Evolutionary conservation across 2,329 filamentous ascomycete genomes (phyloP).

Genomic region (Ophiostoma himal-ulmi): DNA sequence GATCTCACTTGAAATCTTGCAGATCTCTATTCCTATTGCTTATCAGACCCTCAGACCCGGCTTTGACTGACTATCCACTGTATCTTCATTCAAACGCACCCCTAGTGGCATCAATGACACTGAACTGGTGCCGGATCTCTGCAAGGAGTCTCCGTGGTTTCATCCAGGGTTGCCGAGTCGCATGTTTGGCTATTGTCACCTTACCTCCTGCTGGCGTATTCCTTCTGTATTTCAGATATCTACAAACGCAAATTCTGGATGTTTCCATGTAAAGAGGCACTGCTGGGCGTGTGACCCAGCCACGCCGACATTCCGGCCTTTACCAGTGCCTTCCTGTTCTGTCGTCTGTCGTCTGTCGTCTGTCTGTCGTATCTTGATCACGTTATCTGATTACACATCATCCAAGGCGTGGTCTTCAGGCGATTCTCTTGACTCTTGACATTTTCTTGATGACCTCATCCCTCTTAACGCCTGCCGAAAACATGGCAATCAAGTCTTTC

Average conservation of each 20-base stretch:
- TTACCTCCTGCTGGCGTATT: not conserved
- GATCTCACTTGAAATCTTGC: not conserved
- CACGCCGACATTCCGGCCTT: not conserved
- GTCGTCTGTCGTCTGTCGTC: not conserved
- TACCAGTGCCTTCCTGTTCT: not conserved
- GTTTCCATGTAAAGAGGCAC: not conserved
- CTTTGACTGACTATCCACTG: not conserved
- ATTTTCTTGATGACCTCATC: too few relatives aligned
- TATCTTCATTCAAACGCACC: not conserved
- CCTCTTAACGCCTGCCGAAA: not conserved
- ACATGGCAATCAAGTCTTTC: too few relatives aligned
- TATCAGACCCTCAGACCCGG: not conserved
- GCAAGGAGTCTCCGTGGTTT: conserved; percentile 3
- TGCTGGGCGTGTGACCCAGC: not conserved
- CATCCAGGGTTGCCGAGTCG: conserved; percentile 5
- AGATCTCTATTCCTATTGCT: too few relatives aligned
- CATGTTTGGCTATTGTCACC: not conserved
- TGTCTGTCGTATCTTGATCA: not conserved
- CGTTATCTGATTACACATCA: not conserved
- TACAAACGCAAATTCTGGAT: not conserved
- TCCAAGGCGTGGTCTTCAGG: not conserved
- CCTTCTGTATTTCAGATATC: too few relatives aligned
- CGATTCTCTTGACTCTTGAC: not conserved
- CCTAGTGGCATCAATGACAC: not conserved
- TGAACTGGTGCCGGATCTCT: conserved; percentile 4